Base-by-base conservation (phyloP, 2,329 filamentous ascomycete species). In the Claviceps arundinis region DNA sequence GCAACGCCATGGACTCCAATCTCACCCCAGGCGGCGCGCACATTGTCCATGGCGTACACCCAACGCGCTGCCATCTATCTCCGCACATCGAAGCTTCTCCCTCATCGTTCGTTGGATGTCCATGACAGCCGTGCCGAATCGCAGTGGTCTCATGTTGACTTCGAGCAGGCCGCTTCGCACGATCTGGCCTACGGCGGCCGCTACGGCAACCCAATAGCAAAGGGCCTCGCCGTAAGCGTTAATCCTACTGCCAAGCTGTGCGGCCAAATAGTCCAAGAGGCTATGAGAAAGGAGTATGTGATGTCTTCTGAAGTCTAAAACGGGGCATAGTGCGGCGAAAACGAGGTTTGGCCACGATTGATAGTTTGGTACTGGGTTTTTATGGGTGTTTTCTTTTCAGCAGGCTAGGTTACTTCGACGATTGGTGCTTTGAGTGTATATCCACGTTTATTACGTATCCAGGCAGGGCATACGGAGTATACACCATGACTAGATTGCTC, bases 171-270 rank as follows among this genome's bases (percentile, higher is more conserved):
- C 0, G 81, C 81, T 1, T 80, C 79, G 17, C 72, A 71, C 37
- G 80, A 85, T 59, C 81, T 85, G 60, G 76, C 77, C n/a, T 63
- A 78, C 55, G 82, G 81, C 34, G 82, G 81, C 16, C 72, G 78
- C 53, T 84, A 80, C 59, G 82, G 82, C 37, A 84, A 82, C 56
- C 78, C 81, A 52, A 74, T 85, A 56, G 81, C 81, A 19, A 82
- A 80, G 61, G 76, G 73, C 4, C 65, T 85, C 56, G 81, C 80
- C 5, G 82, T 85, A 49, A 76, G 73, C 62, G 77, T 78, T 30
- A 86, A 85, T 62, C 82, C 82, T 24, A 84, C 80, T 16, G 81
- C 82, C 2, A 85, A 85, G 68, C 68, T 85, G 44, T 86, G 82
- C 60, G 82, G 82, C 1, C 74, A 82, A 59, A 85, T 85, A 63